These are phyloP conservation scores for Curvularia verruculosa DNA, from an alignment of 2,329 filamentous ascomycete genomes.

Conservation along the genomic window DNA sequence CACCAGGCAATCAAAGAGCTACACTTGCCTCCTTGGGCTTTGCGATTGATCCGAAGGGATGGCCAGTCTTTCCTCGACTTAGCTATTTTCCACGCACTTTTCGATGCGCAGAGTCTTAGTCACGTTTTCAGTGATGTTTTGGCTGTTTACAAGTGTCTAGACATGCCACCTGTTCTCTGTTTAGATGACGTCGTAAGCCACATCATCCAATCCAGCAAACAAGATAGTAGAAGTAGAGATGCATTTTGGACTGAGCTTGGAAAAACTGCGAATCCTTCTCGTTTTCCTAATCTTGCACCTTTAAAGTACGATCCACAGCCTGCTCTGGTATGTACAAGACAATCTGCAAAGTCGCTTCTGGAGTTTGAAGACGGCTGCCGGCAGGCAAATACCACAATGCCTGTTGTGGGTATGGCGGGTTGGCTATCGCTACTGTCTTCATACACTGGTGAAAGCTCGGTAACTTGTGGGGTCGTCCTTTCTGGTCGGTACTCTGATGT, in stretches of 20 bases:
- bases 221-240: constrained; percentile 41
- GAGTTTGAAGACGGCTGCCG: constrained; percentile 64
- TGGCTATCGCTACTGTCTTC: constrained; percentile 78
- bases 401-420: constrained; percentile 75
- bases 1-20: constrained; percentile 52
- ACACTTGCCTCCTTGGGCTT: constrained; percentile 67
- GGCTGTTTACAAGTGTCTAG: constrained; percentile 44
- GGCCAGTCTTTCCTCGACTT: constrained; percentile 50
- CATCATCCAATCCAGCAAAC: constrained; percentile 51
- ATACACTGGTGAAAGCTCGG: constrained; percentile 75
- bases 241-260: constrained; percentile 69
- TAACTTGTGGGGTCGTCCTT: constrained; percentile 81
- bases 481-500: constrained; percentile 71
- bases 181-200: constrained; percentile 54
- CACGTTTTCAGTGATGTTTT: constrained; percentile 67
- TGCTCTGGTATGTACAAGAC: constrained; percentile 46
- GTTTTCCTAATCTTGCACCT: constrained; percentile 79
- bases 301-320: constrained; percentile 51
- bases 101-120: constrained; percentile 78
- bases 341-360: constrained; percentile 50
- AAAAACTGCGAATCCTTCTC: constrained; percentile 63
- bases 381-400: constrained; percentile 69
- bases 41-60: constrained; percentile 55
- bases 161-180: constrained; percentile 29
- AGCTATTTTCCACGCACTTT: constrained; percentile 79